Percentiles rank a stretch among this genome's conserved stretches.
phyloP scores from a whole-genome alignment of 2,329 filamentous ascomycete genomes.

The Pseudonectria buxi region DNA sequence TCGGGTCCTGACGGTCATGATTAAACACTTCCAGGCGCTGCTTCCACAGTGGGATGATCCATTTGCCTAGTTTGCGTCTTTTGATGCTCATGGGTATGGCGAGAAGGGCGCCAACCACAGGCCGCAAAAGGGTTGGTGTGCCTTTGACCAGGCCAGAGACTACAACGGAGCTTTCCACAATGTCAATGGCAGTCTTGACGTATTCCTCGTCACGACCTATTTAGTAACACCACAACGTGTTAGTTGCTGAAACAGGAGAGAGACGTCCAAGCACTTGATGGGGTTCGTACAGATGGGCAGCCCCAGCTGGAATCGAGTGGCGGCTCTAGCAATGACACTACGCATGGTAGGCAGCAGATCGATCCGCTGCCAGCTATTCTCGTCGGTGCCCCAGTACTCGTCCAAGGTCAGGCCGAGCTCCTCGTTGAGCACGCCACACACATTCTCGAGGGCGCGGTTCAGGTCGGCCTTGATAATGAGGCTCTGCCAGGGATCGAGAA shows the following conservation, averaged over 20 bases:
- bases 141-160: conserved; percentile 22
- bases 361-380: conserved; percentile 23
- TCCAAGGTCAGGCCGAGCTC: conserved; percentile 25
- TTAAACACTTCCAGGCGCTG: conserved; percentile 8
- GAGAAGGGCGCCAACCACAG: conserved; percentile 19
- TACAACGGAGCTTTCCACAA: conserved; percentile 23
- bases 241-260: not conserved
- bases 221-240: no score
- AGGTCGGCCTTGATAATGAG: conserved; percentile 26
- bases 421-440: conserved; percentile 23
- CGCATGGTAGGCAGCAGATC: conserved; percentile 16
- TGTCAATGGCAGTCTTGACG: conserved; percentile 18
- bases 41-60: conserved; percentile 6
- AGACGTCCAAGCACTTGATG: no score
- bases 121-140: conserved; percentile 22
- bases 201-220: conserved; percentile 24
- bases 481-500: conserved; percentile 26
- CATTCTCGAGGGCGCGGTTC: conserved; percentile 21
- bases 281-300: conserved; percentile 16
- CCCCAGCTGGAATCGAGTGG: conserved; percentile 21
- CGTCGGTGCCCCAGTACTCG: conserved; percentile 20
- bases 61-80: conserved; percentile 16
- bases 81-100: conserved; percentile 11
- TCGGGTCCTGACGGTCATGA: conserved; percentile 2
- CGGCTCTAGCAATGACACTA: conserved; percentile 19